phyloP scores from a whole-genome alignment of 2,329 filamentous ascomycete species.

The Dissoconium aciculare region DNA sequence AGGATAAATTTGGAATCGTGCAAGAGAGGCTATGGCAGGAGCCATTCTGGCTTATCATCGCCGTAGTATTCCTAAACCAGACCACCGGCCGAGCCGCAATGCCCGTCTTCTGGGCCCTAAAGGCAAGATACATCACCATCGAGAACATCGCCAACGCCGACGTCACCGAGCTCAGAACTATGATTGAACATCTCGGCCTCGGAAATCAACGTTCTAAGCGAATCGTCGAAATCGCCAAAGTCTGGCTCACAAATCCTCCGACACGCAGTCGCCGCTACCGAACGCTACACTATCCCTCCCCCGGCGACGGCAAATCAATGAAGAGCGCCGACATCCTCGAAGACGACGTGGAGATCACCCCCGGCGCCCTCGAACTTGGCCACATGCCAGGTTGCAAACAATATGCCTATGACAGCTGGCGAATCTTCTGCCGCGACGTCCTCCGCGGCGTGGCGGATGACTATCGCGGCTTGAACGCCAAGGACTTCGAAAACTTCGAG shows the following conservation, averaged over 20 bases:
- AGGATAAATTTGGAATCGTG: slow-evolving; percentile 57
- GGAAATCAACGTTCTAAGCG: slow-evolving; percentile 50
- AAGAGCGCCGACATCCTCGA: slow-evolving; percentile 26
- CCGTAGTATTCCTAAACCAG: slow-evolving; percentile 71
- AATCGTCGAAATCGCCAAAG: slow-evolving; percentile 54
- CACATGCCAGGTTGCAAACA: slow-evolving; percentile 63
- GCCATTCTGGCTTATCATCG: slow-evolving; percentile 68
- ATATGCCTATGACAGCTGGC: slow-evolving; percentile 80
- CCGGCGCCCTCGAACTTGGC: slow-evolving; percentile 64
- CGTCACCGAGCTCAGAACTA: slow-evolving; percentile 40
- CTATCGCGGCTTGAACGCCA: slow-evolving; percentile 46
- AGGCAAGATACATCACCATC: slow-evolving; percentile 53
- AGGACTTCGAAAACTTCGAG: slow-evolving; percentile 39
- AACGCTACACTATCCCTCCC: slow-evolving; percentile 40
- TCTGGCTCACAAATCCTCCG: slow-evolving; percentile 53
- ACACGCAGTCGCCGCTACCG: slow-evolving; percentile 41
- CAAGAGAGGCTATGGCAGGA: slow-evolving; percentile 64
- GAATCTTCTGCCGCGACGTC: slow-evolving; percentile 78
- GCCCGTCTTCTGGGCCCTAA: slow-evolving; percentile 57
- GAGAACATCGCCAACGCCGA: slow-evolving; percentile 44
- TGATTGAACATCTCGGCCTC: slow-evolving; percentile 59
- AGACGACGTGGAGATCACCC: slow-evolving; percentile 31
- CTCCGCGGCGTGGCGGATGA: slow-evolving; percentile 50
- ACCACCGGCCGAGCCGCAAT: slow-evolving; percentile 61
- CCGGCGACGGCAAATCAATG: slow-evolving; percentile 35